Conservation (phyloP, 1,139 yeast genomes). For the Saccharomycopsis crataegensis region DNA sequence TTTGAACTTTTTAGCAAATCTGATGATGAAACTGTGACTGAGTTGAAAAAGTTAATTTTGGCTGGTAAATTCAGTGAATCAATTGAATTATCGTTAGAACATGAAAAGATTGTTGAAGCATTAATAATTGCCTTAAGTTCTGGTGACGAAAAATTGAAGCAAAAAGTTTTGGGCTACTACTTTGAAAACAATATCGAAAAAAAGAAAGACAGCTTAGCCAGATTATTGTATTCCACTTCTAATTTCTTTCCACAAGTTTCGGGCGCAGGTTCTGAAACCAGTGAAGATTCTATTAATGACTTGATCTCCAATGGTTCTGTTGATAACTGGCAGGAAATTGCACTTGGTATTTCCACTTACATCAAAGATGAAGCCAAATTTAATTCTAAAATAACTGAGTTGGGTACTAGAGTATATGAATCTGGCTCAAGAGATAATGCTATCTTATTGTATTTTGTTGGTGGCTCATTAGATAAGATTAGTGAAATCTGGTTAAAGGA, state of each 20-base stretch:
- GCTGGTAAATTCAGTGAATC: slow-evolving; percentile 63
- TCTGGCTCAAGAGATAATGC: slow-evolving; percentile 61
- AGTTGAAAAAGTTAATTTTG: slow-evolving; percentile 51
- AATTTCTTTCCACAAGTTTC: slow-evolving; percentile 23
- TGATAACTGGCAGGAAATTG: slow-evolving; percentile 74
- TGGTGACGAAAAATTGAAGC: slow-evolving; percentile 46
- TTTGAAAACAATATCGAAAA: slow-evolving; percentile 47
- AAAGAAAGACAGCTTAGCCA: slow-evolving; percentile 50
- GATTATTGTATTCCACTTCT: slow-evolving; percentile 57
- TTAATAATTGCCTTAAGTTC: slow-evolving; percentile 73
- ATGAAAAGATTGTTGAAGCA: slow-evolving; percentile 68
- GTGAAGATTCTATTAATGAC: slow-evolving; percentile 51
- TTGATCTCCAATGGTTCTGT: slow-evolving; percentile 73
- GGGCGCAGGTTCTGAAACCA: not conserved
- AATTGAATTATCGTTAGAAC: slow-evolving; percentile 56
- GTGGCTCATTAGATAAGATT: slow-evolving; percentile 72
- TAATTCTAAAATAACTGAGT: slow-evolving; percentile 47
- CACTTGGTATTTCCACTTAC: slow-evolving; percentile 60
- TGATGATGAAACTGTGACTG: slow-evolving; percentile 36
- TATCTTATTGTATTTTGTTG: slow-evolving; percentile 70
- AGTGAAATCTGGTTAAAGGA: slow-evolving; percentile 82
- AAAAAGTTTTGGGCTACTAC: slow-evolving; percentile 64
- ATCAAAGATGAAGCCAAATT: slow-evolving; percentile 40
- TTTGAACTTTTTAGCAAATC: slow-evolving; percentile 35
- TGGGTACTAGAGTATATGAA: slow-evolving; percentile 66